These are phyloP conservation scores for Fusarium sororula DNA, from an alignment of 2,329 filamentous ascomycete species.

Conservation along the genomic window DNA sequence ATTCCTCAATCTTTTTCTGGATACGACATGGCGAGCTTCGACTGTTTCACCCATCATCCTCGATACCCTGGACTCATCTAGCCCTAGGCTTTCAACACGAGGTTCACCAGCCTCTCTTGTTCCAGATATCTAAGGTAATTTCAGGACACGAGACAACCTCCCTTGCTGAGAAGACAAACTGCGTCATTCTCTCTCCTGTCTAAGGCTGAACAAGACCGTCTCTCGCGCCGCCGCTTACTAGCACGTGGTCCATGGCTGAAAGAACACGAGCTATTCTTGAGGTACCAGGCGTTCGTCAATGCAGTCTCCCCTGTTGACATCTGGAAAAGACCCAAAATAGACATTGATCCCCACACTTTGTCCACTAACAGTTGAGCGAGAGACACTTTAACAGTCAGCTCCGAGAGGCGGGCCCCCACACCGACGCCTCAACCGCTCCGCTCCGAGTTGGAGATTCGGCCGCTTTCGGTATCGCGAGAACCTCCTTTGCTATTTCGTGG, in stretches of 20 bases:
- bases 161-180: slow-evolving; percentile 6
- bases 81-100: slow-evolving; percentile 21
- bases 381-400: slow-evolving; percentile 10
- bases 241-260: slow-evolving; percentile 29
- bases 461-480: slow-evolving; percentile 25
- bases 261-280: slow-evolving; percentile 33
- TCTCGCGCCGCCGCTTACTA: slow-evolving; percentile 19
- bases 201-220: slow-evolving; percentile 31
- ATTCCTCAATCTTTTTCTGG: slow-evolving; percentile 22
- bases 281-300: slow-evolving; percentile 26
- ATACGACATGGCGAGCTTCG: slow-evolving; percentile 9
- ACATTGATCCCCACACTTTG: slow-evolving; percentile 30
- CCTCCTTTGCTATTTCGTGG: slow-evolving; percentile 4
- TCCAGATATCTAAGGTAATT: slow-evolving; percentile 15
- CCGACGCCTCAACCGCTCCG: slow-evolving; percentile 22
- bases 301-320: slow-evolving; percentile 32
- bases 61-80: slow-evolving; percentile 15
- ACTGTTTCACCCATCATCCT: not conserved
- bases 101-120: slow-evolving; percentile 13
- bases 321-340: slow-evolving; percentile 37
- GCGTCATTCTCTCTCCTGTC: slow-evolving; percentile 7
- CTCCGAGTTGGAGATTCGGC: slow-evolving; percentile 28
- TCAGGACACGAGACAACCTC: slow-evolving; percentile 20
- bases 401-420: slow-evolving; percentile 32
- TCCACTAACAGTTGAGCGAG: slow-evolving; percentile 17